Evolutionary conservation across 768 basidiomycete species (phyloP), one percentile per base, ranked within the genome.

Genomic region (Pleurotus cornucopiae): DNA sequence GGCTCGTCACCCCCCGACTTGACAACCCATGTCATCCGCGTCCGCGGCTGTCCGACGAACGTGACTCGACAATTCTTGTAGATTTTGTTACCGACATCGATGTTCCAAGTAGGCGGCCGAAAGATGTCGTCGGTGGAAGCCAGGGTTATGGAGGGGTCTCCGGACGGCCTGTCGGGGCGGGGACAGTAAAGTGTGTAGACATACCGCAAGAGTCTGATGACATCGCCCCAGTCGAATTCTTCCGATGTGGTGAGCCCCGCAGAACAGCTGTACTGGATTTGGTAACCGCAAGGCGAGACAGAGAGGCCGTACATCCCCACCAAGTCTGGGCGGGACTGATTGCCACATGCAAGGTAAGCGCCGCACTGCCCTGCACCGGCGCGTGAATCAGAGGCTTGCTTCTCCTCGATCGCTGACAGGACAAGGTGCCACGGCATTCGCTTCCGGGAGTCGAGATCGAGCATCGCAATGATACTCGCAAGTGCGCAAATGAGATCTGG

Each of bases 271-370:
- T 30, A 30, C 30, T 30, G 30, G 9, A 30, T 7, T 30, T 30
- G 30, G 2, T 30, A 30, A 11, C 25, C 13, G 4, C 6, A 20
- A 1, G 54, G 45, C 13, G 54, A 58, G 7, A 49, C 18, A 11
- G 14, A 39, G 45, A 55, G 23, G 6, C 54, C 54, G 26, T 54
- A 55, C 6, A 55, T 26, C 6, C 54, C 54, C n/a, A 47, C 37
- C 46, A 48, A 41, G 40, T 55, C 54, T 0, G 58, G 58, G 38
- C 54, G 58, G 41, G 54, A 41, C 49, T 55, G 58, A 44, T 55
- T 55, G 25, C 41, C 37, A 34, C 55, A 26, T 16, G 54, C 46
- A 26, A 48, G 38, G 30, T 58, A 58, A 23, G 46, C 56, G 23
- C 6, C 39, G 3, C 43, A 46, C 49, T 57, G 56, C 23, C 46